These are phyloP conservation scores for Luffa acutangula DNA, from an alignment of 306 rosid species.

Conservation along the genomic window DNA sequence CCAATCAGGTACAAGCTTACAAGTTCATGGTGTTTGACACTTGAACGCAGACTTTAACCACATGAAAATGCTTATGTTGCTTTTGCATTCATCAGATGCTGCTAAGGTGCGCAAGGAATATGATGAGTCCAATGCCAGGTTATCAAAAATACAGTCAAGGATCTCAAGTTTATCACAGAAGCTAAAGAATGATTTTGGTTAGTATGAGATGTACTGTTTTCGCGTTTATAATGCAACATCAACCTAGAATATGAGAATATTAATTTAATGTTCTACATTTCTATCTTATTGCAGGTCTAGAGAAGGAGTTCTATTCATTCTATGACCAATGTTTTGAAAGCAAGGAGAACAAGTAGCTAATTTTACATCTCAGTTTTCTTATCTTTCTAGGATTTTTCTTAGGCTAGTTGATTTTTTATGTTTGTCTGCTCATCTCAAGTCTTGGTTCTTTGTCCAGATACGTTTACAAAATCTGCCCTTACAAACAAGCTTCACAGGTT, in stretches of 20 bases:
- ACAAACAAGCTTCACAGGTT: constrained; percentile 83
- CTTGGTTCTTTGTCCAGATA: constrained; percentile 51
- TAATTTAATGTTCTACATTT: constrained; percentile 1
- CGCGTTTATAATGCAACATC: background rate
- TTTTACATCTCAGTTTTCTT: constrained; percentile 16
- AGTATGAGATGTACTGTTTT: constrained; percentile 22
- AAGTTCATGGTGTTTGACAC: background rate
- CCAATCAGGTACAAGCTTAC: constrained; percentile 53
- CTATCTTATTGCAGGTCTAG: constrained; percentile 53
- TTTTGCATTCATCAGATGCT: constrained; percentile 54
- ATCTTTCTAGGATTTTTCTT: background rate
- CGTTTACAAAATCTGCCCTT: constrained; percentile 92
- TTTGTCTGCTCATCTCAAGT: background rate
- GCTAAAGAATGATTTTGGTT: constrained; percentile 83
- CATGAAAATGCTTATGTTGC: constrained; percentile 14
- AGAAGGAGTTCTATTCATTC: constrained; percentile 83
- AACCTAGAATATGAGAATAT: background rate
- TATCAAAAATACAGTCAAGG: constrained; percentile 77
- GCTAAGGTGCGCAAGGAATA: constrained; percentile 81
- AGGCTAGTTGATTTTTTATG: constrained; percentile 9
- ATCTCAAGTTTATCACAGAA: constrained; percentile 77
- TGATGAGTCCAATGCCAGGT: constrained; percentile 73
- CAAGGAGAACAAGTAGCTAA: constrained; percentile 78
- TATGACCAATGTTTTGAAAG: constrained; percentile 77
- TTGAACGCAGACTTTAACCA: background rate